Base-by-base conservation (phyloP, 805 yeast species). In the Ogataea parapolymorpha region DNA sequence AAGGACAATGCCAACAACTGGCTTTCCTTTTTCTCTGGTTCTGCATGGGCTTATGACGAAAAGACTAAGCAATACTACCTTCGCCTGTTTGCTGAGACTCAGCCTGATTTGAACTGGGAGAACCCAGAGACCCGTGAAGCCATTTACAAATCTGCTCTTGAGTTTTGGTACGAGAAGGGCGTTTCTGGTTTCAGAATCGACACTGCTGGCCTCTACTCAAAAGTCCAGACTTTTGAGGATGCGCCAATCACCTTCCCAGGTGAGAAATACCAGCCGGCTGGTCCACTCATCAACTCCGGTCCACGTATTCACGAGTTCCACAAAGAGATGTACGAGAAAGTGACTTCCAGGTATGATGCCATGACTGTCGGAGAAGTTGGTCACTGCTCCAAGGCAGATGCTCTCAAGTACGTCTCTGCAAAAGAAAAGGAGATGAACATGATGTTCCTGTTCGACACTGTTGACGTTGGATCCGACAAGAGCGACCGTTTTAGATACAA, bases 61-160 rank as follows among this genome's bases (percentile, higher is more conserved):
- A 24, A 30, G 2, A 75, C 80, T 14, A 67, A 70, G 34, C 80
- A 78, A 59, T 77, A 75, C 63, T 78, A 77, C 58, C 60, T 78
- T 49, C 71, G 68, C 39, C 62, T 77, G 42, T 78, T 75, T 59
- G 79, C 80, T 11, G 61, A 59, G 36, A 54, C 70, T 23, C 83
- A 78, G 59, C 82, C 82, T 12, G 83, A 78, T 53, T 64, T 78
- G 52, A 78, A 77, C 61, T 78, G 82, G 84, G 82, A 77, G 49
- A 75, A 69, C 52, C 67, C 58, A 41, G 71, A 59, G 52, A 59
- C 56, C 25, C 46, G 66, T n/a, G 49, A 45, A 10, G 65, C 65
- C 27, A 46, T 77, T 40, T 74, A 74, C 59, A 63, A 72, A 28
- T 55, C 65, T 17, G 78, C 80, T 9, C 57, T 75, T 47, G 61